Conservation (phyloP, 495 filamentous ascomycete species). For the Neurospora sp. region DNA sequence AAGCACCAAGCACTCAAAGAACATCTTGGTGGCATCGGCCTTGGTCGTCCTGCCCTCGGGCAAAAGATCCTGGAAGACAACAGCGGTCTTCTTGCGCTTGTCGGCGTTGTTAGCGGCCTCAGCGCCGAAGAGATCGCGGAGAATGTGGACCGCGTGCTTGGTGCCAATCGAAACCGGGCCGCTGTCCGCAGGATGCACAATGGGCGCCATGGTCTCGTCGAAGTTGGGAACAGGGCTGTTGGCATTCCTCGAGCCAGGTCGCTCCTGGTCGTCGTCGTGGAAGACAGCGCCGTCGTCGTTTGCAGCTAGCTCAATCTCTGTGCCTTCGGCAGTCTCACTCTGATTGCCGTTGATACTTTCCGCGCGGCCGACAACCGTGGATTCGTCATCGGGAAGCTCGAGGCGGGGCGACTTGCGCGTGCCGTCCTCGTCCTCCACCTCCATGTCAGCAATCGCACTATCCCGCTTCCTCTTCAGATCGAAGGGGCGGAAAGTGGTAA, state of each 20-base stretch:
- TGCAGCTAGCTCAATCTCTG: constrained; percentile 55
- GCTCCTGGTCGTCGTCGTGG: constrained; percentile 43
- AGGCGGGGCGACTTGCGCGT: constrained; percentile 55
- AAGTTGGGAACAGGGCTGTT: constrained; percentile 43
- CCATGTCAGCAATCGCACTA: constrained; percentile 72
- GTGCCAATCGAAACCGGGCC: constrained; percentile 81
- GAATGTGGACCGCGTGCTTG: constrained; percentile 88
- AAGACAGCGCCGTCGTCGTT: constrained; percentile 39
- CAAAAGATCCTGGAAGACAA: constrained; percentile 85
- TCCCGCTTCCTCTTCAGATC: constrained; percentile 93
- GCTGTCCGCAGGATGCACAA: constrained; percentile 68
- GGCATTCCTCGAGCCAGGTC: constrained; percentile 16
- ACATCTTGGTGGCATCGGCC: constrained; percentile 96
- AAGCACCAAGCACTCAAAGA: constrained; percentile 90
- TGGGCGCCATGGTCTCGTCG: constrained; percentile 65
- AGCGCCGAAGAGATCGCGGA: constrained; percentile 74
- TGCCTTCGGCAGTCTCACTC: constrained; percentile 37
- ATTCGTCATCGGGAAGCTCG: constrained; percentile 58
- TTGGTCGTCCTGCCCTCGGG: constrained; percentile 68
- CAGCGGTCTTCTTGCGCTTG: constrained; percentile 62
- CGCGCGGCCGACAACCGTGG: constrained; percentile 28
- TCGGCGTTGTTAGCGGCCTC: constrained; percentile 48
- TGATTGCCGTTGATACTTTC: constrained; percentile 42
- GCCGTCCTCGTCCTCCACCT: constrained; percentile 50
- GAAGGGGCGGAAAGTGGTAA: constrained; percentile 67